Evolutionary conservation across 768 basidiomycete species (phyloP), one percentile per base, ranked within the genome.

Genomic region (Phanerochaete carnosa): DNA sequence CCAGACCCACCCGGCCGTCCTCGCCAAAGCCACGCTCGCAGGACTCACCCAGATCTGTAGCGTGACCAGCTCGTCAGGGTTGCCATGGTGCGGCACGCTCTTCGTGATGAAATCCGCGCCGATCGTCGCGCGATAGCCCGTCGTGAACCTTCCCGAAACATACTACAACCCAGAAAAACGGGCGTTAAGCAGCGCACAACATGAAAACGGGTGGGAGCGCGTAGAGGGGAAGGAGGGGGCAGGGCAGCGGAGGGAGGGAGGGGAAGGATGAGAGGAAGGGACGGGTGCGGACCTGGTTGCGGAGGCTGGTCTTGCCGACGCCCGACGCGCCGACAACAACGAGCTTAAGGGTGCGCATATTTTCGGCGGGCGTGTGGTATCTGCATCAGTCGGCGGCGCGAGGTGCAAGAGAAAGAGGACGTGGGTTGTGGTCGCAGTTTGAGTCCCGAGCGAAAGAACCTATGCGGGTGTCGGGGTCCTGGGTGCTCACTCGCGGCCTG

Each of bases 81-180:
- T 75, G 3, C 67, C 79, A 45, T 86, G 83, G 67, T 90, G 84
- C 0, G 85, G 83, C 12, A 94, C 67, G 0, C 83, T 84, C 71
- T 92, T 93, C 0, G 86, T 81, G 53, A 93, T 90, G 60, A 94
- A 95, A 73, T 95, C 92, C n/a, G 89, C 86, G 22, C 92, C 93
- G 45, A 95, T 94, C 2, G 93, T 95, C 1, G 92, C 88, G 51
- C 90, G 79, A 72, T 94, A 94, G 11, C 85, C 84, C 2, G 81
- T 83, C 3, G 88, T 85, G 72, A 94, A 94, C 13, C 81, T 82
- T 28, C 86, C 84, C 11, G 88, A 86, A 65, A 92, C 85, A 70
- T 89, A 94, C 86, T 93, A 65, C 29, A 52, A 25, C 6, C 25
- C 43, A 15, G 9, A 47, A 2, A 47, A 28, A 3, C 25, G 26